Conservation (phyloP, 139 green algal genomes). For the Pleodorina starrii region DNA sequence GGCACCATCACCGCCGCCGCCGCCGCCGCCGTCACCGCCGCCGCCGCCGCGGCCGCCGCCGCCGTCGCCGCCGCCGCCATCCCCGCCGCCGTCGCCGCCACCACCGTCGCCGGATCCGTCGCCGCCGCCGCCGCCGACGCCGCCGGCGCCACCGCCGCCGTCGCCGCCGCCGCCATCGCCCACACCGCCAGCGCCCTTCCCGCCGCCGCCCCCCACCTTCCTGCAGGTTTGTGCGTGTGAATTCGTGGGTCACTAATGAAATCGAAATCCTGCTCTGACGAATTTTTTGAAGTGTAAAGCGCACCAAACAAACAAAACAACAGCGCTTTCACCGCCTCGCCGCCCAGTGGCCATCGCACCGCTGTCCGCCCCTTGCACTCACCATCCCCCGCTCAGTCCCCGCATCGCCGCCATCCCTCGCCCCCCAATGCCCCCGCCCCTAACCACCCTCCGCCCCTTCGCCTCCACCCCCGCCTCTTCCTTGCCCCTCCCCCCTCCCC, state of each 20-base stretch:
- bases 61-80: neutral
- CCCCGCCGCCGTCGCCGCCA: neutral
- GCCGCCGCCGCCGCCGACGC: neutral
- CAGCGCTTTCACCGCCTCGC: neutral
- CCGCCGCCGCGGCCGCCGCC: neutral
- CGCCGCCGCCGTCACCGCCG: neutral
- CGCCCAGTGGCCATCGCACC: too few relatives aligned
- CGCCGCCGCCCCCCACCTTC: too few relatives aligned
- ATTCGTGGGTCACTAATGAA: too few relatives aligned
- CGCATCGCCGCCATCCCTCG: neutral
- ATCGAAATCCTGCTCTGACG: too few relatives aligned
- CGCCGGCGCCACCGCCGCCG: neutral
- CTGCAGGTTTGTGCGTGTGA: neutral
- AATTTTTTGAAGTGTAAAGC: too few relatives aligned
- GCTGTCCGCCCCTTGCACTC: neutral
- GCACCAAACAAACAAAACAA: too few relatives aligned
- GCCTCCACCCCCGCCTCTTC: neutral
- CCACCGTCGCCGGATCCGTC: neutral
- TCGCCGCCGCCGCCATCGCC: constrained; percentile 14
- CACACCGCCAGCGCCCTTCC: too few relatives aligned
- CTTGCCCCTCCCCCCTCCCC: neutral
- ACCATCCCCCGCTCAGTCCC: neutral
- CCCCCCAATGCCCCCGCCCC: too few relatives aligned
- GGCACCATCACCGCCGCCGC: neutral
- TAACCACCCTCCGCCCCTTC: too few relatives aligned